Percentiles rank a stretch among this genome's conserved stretches.
phyloP scores from a whole-genome alignment of 2,329 filamentous ascomycete species.

The Ceratocystis diversiconidia region DNA sequence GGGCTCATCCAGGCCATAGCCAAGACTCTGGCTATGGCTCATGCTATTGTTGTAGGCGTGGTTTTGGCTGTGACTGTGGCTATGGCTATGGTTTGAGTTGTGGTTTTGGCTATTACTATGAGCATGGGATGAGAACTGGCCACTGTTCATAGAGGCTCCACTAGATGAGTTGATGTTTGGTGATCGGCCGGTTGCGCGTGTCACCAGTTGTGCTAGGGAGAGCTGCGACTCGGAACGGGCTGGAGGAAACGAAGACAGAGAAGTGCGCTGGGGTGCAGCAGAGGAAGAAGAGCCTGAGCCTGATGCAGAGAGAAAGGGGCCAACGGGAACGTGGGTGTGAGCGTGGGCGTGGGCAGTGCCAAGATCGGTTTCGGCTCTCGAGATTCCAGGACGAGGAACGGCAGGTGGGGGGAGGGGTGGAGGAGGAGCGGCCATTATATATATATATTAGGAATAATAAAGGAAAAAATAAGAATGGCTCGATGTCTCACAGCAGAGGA shows the following conservation, averaged over 20 bases:
- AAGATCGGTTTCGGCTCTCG: conserved; percentile 13
- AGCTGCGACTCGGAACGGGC: conserved; percentile 45
- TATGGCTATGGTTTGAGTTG: background rate
- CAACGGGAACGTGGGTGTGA: background rate
- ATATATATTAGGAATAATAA: background rate
- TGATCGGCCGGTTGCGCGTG: conserved; percentile 32
- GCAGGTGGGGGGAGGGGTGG: conserved; percentile 5
- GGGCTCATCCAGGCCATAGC: conserved; percentile 20
- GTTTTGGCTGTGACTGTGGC: background rate
- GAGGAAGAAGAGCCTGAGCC: background rate
- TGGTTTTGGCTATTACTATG: background rate
- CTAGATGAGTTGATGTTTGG: conserved; percentile 31
- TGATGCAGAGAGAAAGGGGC: background rate
- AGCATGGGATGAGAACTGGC: background rate
- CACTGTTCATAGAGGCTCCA: conserved; percentile 27
- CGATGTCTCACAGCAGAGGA: background rate
- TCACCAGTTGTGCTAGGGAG: conserved; percentile 27
- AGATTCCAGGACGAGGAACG: conserved; percentile 15
- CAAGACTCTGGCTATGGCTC: conserved; percentile 4
- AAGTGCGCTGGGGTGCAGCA: conserved; percentile 30
- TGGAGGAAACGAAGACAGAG: conserved; percentile 50
- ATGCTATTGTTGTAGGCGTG: conserved; percentile 6
- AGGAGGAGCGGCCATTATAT: conserved; percentile 17
- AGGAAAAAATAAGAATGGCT: too few relatives aligned
- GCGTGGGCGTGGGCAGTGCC: background rate